Conservation (phyloP, 129 eudicot genomes). For the Daucus carota region DNA sequence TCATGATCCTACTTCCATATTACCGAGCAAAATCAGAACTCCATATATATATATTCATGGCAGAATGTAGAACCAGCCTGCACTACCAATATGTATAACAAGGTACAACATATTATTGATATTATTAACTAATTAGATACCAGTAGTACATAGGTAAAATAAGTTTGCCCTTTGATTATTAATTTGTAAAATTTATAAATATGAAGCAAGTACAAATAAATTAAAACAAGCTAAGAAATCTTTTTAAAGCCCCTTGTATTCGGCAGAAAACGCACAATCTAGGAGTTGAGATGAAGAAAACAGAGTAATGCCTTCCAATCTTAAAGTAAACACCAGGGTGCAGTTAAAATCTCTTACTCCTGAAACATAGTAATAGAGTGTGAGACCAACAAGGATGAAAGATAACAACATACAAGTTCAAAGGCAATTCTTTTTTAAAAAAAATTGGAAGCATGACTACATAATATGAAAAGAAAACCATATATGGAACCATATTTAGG, state of each 20-base stretch:
- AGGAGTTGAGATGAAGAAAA: neutral
- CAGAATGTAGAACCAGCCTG: neutral
- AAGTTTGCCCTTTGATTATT: neutral
- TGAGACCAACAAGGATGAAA: neutral
- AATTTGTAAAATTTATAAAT: neutral
- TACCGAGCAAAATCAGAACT: neutral
- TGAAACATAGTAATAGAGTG: neutral
- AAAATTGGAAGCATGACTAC: too few relatives aligned
- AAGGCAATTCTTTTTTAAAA: neutral
- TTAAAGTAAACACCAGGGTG: too few relatives aligned
- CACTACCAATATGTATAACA: neutral
- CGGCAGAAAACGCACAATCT: neutral
- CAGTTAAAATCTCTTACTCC: neutral
- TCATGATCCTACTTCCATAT: neutral
- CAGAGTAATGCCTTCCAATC: neutral
- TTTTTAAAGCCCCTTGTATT: neutral
- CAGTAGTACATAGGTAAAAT: neutral
- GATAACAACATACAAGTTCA: neutral
- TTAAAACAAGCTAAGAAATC: neutral
- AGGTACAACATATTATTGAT: neutral
- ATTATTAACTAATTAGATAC: neutral
- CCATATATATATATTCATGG: neutral
- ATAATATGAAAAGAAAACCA: too few relatives aligned
- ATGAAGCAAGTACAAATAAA: neutral
- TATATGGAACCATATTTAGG: too few relatives aligned